Percentiles rank a stretch among this genome's conserved stretches.
Evolutionary conservation across 1,284 basidiomycete species (phyloP).

Genomic region (Earliella scabrosa): DNA sequence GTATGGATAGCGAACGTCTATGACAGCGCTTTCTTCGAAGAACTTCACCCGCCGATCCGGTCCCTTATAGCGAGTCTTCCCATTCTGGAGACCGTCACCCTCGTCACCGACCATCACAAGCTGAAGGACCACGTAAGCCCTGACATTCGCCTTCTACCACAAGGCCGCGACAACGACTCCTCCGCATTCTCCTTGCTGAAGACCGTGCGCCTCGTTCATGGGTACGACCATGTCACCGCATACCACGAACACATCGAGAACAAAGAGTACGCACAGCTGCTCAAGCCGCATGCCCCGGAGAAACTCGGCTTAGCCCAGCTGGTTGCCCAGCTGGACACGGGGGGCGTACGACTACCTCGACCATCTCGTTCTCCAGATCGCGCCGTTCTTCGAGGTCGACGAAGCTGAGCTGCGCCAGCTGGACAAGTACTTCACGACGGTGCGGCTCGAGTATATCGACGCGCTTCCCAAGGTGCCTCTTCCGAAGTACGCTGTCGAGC

Average conservation of each 20-base stretch:
- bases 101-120: neutral
- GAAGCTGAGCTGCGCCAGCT: neutral
- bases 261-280: neutral
- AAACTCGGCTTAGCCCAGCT: neutral
- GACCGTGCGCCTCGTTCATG: neutral
- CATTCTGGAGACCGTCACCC: neutral
- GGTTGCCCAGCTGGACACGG: neutral
- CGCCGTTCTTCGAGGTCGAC: neutral
- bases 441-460: neutral
- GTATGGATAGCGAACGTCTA: neutral
- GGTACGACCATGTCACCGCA: neutral
- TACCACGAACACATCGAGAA: neutral
- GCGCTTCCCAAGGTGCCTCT: neutral
- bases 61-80: neutral
- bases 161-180: neutral
- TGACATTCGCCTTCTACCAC: neutral
- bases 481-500: neutral
- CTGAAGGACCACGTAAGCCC: neutral
- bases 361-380: neutral
- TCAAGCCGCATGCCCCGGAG: neutral
- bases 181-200: neutral
- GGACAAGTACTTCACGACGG: neutral
- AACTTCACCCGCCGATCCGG: neutral
- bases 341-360: neutral
- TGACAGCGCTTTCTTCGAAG: neutral